phyloP scores from a whole-genome alignment of 371 early-diverging fungal genomes.

The Mortierella sp. region DNA sequence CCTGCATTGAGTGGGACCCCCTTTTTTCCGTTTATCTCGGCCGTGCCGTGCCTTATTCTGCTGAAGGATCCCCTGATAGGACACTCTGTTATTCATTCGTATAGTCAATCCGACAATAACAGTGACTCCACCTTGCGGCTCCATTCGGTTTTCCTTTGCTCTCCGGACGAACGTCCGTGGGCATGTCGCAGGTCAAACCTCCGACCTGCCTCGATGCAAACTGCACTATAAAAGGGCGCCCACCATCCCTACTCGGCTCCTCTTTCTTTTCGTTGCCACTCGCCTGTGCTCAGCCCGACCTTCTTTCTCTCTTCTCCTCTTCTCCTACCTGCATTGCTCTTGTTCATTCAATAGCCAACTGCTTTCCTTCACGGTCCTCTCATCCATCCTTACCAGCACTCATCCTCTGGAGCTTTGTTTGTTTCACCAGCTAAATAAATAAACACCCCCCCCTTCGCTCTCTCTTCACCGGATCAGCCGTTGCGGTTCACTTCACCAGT shows the following conservation, averaged over 20 bases:
- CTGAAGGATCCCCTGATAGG: no score
- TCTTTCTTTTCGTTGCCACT: slow-evolving; percentile 26
- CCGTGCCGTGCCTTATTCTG: no score
- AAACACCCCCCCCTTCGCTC: not conserved
- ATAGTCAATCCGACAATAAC: no score
- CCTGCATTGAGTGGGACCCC: no score
- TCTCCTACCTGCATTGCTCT: not conserved
- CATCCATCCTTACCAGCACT: not conserved
- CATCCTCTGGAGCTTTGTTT: not conserved
- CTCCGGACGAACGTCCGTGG: no score
- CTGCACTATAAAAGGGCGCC: not conserved
- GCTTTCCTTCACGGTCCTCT: not conserved
- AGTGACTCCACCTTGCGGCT: no score
- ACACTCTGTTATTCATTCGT: no score
- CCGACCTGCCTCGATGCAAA: not conserved
- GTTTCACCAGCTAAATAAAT: not conserved
- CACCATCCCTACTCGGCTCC: not conserved
- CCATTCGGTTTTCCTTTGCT: no score
- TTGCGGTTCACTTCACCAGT: no score
- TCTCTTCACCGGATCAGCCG: not conserved
- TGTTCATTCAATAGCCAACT: not conserved
- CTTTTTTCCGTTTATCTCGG: no score
- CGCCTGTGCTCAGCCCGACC: slow-evolving; percentile 1
- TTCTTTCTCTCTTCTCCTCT: not conserved
- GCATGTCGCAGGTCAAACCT: no score